Conservation (phyloP, 2,329 filamentous ascomycete genomes). For the Penicillium sp. region DNA sequence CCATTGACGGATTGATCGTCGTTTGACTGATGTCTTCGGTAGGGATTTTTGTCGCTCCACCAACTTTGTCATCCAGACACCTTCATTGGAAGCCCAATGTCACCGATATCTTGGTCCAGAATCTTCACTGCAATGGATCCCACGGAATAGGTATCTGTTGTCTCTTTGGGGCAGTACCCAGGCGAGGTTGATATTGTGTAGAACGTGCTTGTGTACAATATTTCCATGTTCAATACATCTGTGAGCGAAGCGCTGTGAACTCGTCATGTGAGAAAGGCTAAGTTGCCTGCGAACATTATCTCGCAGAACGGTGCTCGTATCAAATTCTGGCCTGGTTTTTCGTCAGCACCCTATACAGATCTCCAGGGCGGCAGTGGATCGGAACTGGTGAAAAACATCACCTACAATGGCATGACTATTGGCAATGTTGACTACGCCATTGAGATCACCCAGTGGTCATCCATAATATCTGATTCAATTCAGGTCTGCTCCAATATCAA, state of each 20-base stretch:
- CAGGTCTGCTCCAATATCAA: conserved; percentile 48
- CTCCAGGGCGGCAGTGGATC: conserved; percentile 63
- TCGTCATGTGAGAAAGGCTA: conserved; percentile 32
- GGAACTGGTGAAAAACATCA: conserved; percentile 63
- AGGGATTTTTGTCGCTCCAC: conserved; percentile 52
- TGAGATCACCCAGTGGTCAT: conserved; percentile 63
- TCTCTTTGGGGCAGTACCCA: conserved; percentile 65
- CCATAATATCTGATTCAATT: neutral
- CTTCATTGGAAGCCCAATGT: conserved; percentile 73
- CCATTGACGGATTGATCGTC: conserved; percentile 18
- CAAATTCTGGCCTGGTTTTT: conserved; percentile 66
- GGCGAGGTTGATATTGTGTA: conserved; percentile 63
- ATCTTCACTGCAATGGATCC: conserved; percentile 63
- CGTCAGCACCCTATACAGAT: conserved; percentile 55
- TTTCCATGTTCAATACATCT: conserved; percentile 55
- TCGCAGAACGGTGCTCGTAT: conserved; percentile 62
- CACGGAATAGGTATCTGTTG: conserved; percentile 72
- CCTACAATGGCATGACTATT: conserved; percentile 60
- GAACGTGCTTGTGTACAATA: conserved; percentile 63
- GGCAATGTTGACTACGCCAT: conserved; percentile 63
- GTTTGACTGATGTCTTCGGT: neutral
- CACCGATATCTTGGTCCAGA: conserved; percentile 65
- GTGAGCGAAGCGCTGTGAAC: conserved; percentile 20
- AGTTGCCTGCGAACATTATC: conserved; percentile 36
- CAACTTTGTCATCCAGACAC: conserved; percentile 63